Percentiles rank a stretch among this genome's conserved stretches.
phyloP scores from a whole-genome alignment of 1,139 yeast genomes.

The Yamadazyma buinensis region DNA sequence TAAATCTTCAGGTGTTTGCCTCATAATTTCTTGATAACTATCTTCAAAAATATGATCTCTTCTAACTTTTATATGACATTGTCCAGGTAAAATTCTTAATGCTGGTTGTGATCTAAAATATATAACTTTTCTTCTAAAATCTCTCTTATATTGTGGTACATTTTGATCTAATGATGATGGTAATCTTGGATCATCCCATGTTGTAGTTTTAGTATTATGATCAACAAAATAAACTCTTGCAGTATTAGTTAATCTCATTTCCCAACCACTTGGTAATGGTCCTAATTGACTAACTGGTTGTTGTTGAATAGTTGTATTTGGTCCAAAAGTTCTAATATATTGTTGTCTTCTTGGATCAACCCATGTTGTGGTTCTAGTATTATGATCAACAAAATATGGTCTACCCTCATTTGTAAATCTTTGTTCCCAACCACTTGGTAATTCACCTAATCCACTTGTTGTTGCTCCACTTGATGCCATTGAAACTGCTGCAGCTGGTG shows the following conservation, averaged over 20 bases:
- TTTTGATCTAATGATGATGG: constrained; percentile 97
- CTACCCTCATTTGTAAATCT: constrained; percentile 97
- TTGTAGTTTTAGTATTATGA: constrained; percentile 97
- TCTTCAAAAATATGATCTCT: constrained; percentile 97
- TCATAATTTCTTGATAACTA: constrained; percentile 96
- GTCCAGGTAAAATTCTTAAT: constrained; percentile 93
- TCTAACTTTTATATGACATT: constrained; percentile 96
- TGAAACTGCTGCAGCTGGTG: constrained; percentile 70
- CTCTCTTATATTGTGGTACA: constrained; percentile 99
- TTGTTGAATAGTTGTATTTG: constrained; percentile 86
- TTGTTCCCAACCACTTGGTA: constrained; percentile 99
- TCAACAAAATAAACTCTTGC: constrained; percentile 98
- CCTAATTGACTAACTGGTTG: constrained; percentile 99
- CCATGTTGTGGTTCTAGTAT: constrained; percentile 98
- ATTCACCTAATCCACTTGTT: constrained; percentile 92
- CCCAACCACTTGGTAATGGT: constrained; percentile 99
- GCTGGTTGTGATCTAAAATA: constrained; percentile 99
- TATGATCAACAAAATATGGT: constrained; percentile 96
- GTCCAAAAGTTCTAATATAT: constrained; percentile 92
- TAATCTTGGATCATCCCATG: constrained; percentile 99
- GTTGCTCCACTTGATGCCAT: constrained; percentile 90
- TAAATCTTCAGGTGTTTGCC: constrained; percentile 96
- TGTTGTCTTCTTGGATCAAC: constrained; percentile 99
- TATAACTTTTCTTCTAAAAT: constrained; percentile 93
- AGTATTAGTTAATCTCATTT: constrained; percentile 97